A percentile compares a stretch with the other conserved stretches of the same genome.
Conservation (phyloP, 495 filamentous ascomycete genomes). For the Daldinia grandis region DNA sequence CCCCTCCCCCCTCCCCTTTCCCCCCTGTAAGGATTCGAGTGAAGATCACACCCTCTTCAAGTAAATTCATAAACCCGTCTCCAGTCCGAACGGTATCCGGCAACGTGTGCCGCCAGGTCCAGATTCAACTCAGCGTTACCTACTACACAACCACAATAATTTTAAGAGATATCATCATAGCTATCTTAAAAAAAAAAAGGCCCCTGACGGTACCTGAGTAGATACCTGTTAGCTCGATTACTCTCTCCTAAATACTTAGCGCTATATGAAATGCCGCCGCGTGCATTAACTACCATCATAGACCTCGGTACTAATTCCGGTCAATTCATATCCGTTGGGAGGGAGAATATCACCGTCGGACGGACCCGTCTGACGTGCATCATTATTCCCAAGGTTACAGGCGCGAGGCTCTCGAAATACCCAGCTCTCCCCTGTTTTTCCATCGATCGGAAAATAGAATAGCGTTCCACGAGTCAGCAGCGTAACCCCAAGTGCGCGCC, state of each 20-base stretch:
- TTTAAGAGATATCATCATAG: slow-evolving; percentile 1
- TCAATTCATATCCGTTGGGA: slow-evolving; percentile 6
- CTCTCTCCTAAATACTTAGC: background rate
- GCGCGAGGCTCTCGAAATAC: slow-evolving; percentile 14
- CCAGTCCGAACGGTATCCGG: slow-evolving; percentile 28
- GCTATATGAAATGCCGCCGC: background rate
- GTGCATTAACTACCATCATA: background rate
- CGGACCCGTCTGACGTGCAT: slow-evolving; percentile 13
- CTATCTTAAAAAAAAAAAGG: background rate
- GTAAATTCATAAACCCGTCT: slow-evolving; percentile 33
- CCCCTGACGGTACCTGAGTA: background rate
- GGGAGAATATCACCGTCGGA: slow-evolving; percentile 6
- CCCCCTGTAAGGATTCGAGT: background rate
- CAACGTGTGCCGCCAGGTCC: slow-evolving; percentile 15
- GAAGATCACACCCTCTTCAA: slow-evolving; percentile 29
- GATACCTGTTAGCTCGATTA: background rate
- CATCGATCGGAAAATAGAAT: slow-evolving; percentile 35
- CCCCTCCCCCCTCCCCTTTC: background rate
- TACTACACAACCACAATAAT: background rate
- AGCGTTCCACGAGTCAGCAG: slow-evolving; percentile 28
- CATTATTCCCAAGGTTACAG: slow-evolving; percentile 11
- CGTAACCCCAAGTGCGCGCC: slow-evolving; percentile 15
- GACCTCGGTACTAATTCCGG: background rate
- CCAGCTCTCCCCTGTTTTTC: background rate
- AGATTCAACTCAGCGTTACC: background rate